These are phyloP conservation scores for Termitomyces bulborhizus DNA, from an alignment of 768 basidiomycete species.

Conservation along the genomic window DNA sequence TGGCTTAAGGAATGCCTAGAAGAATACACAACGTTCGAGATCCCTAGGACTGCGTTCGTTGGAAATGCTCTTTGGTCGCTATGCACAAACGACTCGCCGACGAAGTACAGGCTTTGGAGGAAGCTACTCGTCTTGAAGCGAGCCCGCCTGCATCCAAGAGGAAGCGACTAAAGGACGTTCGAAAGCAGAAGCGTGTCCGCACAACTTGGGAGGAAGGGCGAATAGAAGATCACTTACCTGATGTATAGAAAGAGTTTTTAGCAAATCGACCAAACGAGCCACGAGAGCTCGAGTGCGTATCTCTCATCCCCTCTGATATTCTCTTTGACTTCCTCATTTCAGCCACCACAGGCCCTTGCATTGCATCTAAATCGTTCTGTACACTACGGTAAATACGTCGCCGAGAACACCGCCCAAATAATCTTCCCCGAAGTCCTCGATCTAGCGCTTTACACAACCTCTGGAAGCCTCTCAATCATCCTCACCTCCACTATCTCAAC, in stretches of 20 bases:
- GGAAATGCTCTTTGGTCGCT: slow-evolving; percentile 80
- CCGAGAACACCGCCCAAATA: slow-evolving; percentile 82
- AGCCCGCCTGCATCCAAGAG: slow-evolving; percentile 66
- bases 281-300: slow-evolving; percentile 79
- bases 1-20: slow-evolving; percentile 77
- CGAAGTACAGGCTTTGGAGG: slow-evolving; percentile 56
- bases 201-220: slow-evolving; percentile 64
- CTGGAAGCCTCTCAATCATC: slow-evolving; percentile 64
- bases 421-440: slow-evolving; percentile 86
- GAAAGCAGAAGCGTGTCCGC: slow-evolving; percentile 53
- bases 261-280: slow-evolving; percentile 82
- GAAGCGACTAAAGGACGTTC: slow-evolving; percentile 66
- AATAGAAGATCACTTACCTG: slow-evolving; percentile 80
- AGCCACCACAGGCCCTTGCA: slow-evolving; percentile 83
- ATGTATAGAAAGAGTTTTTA: slow-evolving; percentile 71
- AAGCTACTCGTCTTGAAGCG: slow-evolving; percentile 28
- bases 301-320: neutral
- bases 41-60: slow-evolving; percentile 88
- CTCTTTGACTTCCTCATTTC: neutral
- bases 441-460: slow-evolving; percentile 82
- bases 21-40: slow-evolving; percentile 85
- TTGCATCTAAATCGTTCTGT: slow-evolving; percentile 92
- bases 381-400: slow-evolving; percentile 65
- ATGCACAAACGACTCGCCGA: slow-evolving; percentile 60
- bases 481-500: slow-evolving; percentile 70